Evolutionary conservation across 441 rosid genomes (phyloP).

Genomic region (Jatropha multifida): DNA sequence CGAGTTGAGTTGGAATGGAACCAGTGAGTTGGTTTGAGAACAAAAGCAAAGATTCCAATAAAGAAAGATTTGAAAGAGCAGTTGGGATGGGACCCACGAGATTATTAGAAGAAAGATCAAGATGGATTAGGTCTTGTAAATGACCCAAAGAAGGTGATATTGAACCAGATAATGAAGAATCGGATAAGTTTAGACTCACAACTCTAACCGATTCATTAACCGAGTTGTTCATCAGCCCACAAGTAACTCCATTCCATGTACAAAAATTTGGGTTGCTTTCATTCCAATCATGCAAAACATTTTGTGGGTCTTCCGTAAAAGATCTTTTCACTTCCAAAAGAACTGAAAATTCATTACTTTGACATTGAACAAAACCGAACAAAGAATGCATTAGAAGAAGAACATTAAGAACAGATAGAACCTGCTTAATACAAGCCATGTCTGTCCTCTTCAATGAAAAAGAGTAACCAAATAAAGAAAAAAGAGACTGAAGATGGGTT

Average conservation of each 20-base stretch:
- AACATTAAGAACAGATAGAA: conserved; percentile 17
- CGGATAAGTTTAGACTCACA: conserved; percentile 64
- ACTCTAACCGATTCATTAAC: conserved; percentile 36
- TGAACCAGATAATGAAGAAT: conserved; percentile 55
- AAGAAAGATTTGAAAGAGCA: conserved; percentile 63
- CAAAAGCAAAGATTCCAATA: conserved; percentile 68
- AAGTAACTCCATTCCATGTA: conserved; percentile 64
- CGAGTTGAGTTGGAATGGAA: conserved; percentile 65
- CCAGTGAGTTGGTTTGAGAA: conserved; percentile 83
- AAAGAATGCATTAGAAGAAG: conserved; percentile 24
- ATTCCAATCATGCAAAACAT: conserved; percentile 55
- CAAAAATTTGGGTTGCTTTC: conserved; percentile 49
- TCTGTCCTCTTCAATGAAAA: not conserved
- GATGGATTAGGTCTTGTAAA: conserved; percentile 65
- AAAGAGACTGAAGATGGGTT: not conserved
- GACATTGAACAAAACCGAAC: conserved; percentile 28
- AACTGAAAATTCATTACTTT: conserved; percentile 33
- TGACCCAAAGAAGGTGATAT: conserved; percentile 60
- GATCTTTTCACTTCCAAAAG: conserved; percentile 61
- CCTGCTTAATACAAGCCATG: conserved; percentile 22
- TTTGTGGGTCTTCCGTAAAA: conserved; percentile 32
- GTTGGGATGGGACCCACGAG: conserved; percentile 84
- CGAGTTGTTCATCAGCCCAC: conserved; percentile 34
- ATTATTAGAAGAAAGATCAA: conserved; percentile 80
- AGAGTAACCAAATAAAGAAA: not conserved